Conservation (phyloP, 2,329 filamentous ascomycete species). For the Sarocladium strictum region DNA sequence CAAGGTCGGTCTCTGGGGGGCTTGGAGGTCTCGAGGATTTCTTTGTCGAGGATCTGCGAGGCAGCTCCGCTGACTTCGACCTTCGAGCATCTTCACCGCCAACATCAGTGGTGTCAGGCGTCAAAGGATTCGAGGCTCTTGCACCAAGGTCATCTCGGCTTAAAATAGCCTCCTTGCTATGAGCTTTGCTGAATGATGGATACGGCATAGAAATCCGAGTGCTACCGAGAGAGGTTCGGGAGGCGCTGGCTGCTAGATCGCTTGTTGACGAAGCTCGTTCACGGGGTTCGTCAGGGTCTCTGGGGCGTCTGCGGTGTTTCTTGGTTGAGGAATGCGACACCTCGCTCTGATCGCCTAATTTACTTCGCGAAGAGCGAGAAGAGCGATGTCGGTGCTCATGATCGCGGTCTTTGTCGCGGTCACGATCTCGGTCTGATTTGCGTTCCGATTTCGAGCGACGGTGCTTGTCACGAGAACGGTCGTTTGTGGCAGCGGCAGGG, state of each 20-base stretch:
- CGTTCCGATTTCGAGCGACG: constrained; percentile 33
- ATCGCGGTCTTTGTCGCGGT: constrained; percentile 15
- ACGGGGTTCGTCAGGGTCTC: constrained; percentile 25
- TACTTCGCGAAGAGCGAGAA: constrained; percentile 35
- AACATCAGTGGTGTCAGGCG: constrained; percentile 68
- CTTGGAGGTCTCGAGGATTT: constrained; percentile 47
- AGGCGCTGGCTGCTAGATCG: constrained; percentile 44
- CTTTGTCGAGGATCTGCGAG: constrained; percentile 31
- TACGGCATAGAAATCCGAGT: constrained; percentile 60
- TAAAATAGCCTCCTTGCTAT: constrained; percentile 80
- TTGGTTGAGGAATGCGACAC: constrained; percentile 31
- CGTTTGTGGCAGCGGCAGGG: constrained; percentile 16
- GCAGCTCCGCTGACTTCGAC: constrained; percentile 41
- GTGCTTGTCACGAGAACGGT: constrained; percentile 33
- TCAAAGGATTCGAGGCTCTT: constrained; percentile 41
- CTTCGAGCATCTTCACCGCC: constrained; percentile 31
- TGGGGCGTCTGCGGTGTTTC: constrained; percentile 24
- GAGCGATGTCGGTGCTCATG: constrained; percentile 29
- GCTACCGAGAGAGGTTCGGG: constrained; percentile 29
- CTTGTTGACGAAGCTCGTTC: constrained; percentile 31
- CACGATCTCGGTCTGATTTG: constrained; percentile 26
- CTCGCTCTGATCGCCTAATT: constrained; percentile 34
- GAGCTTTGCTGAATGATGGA: constrained; percentile 79
- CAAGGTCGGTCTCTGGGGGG: constrained; percentile 58
- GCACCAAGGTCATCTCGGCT: constrained; percentile 48